These are phyloP conservation scores for Infundibulicybe gibba DNA, from an alignment of 768 basidiomycete species.

Conservation along the genomic window DNA sequence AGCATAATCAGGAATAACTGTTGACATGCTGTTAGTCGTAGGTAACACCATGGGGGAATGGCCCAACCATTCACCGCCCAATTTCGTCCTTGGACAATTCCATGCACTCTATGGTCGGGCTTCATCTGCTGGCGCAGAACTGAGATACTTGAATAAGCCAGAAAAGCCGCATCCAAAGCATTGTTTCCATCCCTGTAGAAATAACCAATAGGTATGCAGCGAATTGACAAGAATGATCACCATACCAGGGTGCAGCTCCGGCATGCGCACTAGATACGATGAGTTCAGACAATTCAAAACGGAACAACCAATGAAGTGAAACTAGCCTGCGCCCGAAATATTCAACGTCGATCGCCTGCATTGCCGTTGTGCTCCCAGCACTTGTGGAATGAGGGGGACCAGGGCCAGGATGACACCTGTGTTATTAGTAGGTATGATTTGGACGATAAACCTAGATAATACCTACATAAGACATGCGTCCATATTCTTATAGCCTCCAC, in stretches of 20 bases:
- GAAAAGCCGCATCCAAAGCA: constrained; percentile 84
- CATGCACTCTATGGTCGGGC: constrained; percentile 78
- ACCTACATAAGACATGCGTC: constrained; percentile 73
- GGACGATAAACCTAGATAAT: constrained; percentile 1
- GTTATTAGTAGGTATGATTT: background rate
- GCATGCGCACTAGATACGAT: constrained; percentile 61
- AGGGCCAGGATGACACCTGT: constrained; percentile 70
- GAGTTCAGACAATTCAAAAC: constrained; percentile 4
- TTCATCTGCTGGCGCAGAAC: constrained; percentile 85
- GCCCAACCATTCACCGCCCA: constrained; percentile 64
- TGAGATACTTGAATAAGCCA: constrained; percentile 77
- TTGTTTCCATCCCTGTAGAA: constrained; percentile 70
- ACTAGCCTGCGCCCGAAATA: constrained; percentile 71
- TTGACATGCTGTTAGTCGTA: background rate
- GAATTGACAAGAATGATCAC: constrained; percentile 2
- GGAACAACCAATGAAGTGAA: background rate
- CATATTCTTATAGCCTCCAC: constrained; percentile 79
- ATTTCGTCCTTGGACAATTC: constrained; percentile 66
- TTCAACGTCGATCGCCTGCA: constrained; percentile 65
- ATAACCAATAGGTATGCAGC: constrained; percentile 1
- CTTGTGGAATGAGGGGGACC: constrained; percentile 50
- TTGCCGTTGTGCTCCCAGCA: constrained; percentile 54
- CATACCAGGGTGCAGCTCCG: constrained; percentile 71
- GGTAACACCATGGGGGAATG: background rate
- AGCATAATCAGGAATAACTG: constrained; percentile 84